Evolutionary conservation across 352 stramenopile species (phyloP).

Genomic region (Pythium rhizo-oryzae): DNA sequence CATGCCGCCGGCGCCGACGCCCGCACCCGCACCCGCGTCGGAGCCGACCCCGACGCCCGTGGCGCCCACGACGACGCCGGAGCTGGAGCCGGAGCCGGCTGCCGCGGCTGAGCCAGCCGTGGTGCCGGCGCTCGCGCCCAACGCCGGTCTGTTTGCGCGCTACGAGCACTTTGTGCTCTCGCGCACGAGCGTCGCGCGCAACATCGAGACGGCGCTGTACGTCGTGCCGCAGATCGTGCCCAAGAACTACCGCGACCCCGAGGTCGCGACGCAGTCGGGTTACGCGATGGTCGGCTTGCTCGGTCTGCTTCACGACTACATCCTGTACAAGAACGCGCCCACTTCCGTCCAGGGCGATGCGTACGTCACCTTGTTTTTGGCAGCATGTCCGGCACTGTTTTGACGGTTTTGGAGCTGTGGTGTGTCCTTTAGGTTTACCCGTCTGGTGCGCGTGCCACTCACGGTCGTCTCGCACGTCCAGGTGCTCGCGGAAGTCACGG

Average conservation of each 20-base stretch:
- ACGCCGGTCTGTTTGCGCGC: conserved; percentile 27
- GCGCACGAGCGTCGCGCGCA: conserved; percentile 63
- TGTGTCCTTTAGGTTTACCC: conserved; percentile 44
- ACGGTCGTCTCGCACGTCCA: conserved; percentile 82
- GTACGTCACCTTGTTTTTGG: neutral
- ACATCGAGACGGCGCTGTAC: conserved; percentile 81
- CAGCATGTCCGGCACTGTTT: neutral
- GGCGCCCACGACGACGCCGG: conserved; percentile 16
- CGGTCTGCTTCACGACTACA: conserved; percentile 83
- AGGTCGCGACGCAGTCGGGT: conserved; percentile 71
- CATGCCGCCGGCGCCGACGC: conserved; percentile 15
- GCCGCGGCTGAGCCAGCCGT: neutral
- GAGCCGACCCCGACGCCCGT: neutral
- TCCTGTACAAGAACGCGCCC: conserved; percentile 67
- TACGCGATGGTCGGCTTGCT: conserved; percentile 81
- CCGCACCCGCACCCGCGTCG: neutral
- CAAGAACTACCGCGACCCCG: conserved; percentile 59
- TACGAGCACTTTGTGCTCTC: conserved; percentile 76
- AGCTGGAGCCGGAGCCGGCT: conserved; percentile 6
- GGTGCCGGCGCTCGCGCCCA: conserved; percentile 9
- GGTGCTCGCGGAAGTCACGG: conserved; percentile 79
- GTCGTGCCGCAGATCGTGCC: conserved; percentile 79
- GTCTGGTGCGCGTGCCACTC: conserved; percentile 64
- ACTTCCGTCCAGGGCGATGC: conserved; percentile 12
- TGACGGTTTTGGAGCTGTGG: neutral